Evolutionary conservation across 768 basidiomycete species (phyloP).

Genomic region (Asterophora parasitica): DNA sequence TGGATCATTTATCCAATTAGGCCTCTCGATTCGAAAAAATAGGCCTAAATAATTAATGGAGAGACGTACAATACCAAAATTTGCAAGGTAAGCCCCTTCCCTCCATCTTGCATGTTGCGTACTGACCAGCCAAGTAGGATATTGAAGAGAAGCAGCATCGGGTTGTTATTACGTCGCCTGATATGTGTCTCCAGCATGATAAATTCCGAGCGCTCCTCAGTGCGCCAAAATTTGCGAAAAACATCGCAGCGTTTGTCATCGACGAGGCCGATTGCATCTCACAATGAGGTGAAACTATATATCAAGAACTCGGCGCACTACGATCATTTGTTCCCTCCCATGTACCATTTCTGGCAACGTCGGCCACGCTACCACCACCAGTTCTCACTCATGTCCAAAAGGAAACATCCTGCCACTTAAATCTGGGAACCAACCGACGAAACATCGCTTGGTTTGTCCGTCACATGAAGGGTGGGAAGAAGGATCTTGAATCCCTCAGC

Average conservation of each 20-base stretch:
- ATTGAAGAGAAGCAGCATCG: conserved; percentile 18
- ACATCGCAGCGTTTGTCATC: conserved; percentile 21
- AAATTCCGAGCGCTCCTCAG: conserved; percentile 23
- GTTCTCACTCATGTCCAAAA: conserved; percentile 21
- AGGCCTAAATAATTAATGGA: conserved; percentile 31
- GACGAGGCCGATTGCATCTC: no score
- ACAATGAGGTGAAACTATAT: no score
- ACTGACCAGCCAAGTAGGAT: conserved; percentile 18
- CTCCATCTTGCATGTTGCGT: no score
- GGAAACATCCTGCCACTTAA: conserved; percentile 24
- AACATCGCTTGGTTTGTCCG: conserved; percentile 27
- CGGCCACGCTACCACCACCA: conserved; percentile 20
- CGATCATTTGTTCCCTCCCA: no score
- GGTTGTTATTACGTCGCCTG: conserved; percentile 32
- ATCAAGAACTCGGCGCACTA: no score
- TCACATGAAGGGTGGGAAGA: not conserved
- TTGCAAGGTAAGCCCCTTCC: conserved; percentile 22
- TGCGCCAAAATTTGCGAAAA: conserved; percentile 14
- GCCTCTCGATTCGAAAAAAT: conserved; percentile 24
- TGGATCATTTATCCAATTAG: conserved; percentile 3
- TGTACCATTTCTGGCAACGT: no score
- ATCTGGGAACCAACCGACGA: conserved; percentile 31
- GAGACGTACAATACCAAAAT: conserved; percentile 27
- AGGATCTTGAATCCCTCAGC: no score
- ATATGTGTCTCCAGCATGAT: conserved; percentile 33